These are phyloP conservation scores for Xylaria flabelliformis DNA, from an alignment of 495 filamentous ascomycete genomes.

Conservation along the genomic window DNA sequence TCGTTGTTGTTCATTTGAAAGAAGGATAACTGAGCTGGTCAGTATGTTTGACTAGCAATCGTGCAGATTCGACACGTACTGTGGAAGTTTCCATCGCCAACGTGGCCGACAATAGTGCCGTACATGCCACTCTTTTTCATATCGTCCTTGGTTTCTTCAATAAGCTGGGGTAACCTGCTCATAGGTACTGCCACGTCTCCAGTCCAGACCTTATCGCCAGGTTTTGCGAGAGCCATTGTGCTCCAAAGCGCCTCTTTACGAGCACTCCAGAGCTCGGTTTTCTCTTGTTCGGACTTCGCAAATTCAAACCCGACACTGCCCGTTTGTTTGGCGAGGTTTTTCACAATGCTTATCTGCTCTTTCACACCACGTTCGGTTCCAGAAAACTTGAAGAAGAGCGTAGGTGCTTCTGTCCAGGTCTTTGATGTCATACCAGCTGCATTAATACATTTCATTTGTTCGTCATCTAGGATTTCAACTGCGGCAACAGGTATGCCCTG, in stretches of 20 bases:
- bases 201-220: slow-evolving; percentile 77
- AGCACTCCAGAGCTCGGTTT: slow-evolving; percentile 82
- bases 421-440: slow-evolving; percentile 72
- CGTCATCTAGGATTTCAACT: slow-evolving; percentile 91
- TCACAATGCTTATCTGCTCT: slow-evolving; percentile 80
- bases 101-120: slow-evolving; percentile 80
- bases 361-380: slow-evolving; percentile 77
- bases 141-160: slow-evolving; percentile 79
- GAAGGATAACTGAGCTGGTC: slow-evolving; percentile 62
- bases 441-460: slow-evolving; percentile 95
- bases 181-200: slow-evolving; percentile 86
- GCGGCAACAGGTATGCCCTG: slow-evolving; percentile 85
- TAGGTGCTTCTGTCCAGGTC: slow-evolving; percentile 78
- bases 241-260: slow-evolving; percentile 86
- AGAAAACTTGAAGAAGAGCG: slow-evolving; percentile 94
- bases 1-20: slow-evolving; percentile 73
- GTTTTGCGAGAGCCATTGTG: slow-evolving; percentile 63
- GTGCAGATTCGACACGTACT: slow-evolving; percentile 47
- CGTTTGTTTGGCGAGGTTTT: slow-evolving; percentile 65
- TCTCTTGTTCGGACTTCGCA: slow-evolving; percentile 70
- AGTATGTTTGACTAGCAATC: slow-evolving; percentile 21
- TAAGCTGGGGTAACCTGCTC: slow-evolving; percentile 72
- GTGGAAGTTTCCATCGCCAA: slow-evolving; percentile 87
- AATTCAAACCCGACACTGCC: slow-evolving; percentile 79
- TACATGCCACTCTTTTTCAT: slow-evolving; percentile 69